A percentile compares a stretch with the other conserved stretches of the same genome.
These are phyloP conservation scores for Aurantiochytrium sp. DNA, from an alignment of 108 stramenopile genomes.

Conservation along the genomic window DNA sequence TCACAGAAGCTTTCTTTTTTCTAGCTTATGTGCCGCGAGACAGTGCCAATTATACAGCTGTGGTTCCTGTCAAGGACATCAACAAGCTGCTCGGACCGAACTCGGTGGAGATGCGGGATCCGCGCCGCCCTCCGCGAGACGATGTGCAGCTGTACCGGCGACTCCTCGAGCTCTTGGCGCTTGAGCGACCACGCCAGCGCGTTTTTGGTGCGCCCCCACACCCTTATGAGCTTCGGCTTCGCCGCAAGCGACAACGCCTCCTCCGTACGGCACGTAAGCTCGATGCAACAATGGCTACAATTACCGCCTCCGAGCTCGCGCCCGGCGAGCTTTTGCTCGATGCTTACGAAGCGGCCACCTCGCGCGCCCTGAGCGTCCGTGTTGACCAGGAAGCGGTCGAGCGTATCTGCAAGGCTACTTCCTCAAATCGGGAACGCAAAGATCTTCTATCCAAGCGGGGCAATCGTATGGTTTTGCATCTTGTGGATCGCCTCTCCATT, in stretches of 20 bases:
- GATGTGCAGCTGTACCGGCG: not conserved
- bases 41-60: not conserved
- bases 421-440: not conserved
- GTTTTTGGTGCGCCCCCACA: not conserved
- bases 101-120: slow-evolving; percentile 1
- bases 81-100: slow-evolving; percentile 2
- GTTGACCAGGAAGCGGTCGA: not conserved
- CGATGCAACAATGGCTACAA: not conserved
- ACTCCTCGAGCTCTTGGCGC: not conserved
- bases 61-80: not conserved
- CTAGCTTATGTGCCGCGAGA: not conserved
- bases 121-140: not conserved
- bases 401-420: not conserved
- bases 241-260: not conserved
- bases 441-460: not conserved
- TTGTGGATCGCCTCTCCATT: not conserved
- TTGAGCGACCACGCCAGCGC: not conserved
- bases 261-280: not conserved
- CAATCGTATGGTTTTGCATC: not conserved
- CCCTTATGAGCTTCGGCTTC: not conserved
- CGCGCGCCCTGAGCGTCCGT: not conserved
- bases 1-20: not conserved
- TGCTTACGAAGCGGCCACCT: not conserved
- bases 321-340: not conserved
- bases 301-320: not conserved